Evolutionary conservation across 176 grass and related monocot genomes (phyloP).

Genomic region (Tillandsia leiboldiana): DNA sequence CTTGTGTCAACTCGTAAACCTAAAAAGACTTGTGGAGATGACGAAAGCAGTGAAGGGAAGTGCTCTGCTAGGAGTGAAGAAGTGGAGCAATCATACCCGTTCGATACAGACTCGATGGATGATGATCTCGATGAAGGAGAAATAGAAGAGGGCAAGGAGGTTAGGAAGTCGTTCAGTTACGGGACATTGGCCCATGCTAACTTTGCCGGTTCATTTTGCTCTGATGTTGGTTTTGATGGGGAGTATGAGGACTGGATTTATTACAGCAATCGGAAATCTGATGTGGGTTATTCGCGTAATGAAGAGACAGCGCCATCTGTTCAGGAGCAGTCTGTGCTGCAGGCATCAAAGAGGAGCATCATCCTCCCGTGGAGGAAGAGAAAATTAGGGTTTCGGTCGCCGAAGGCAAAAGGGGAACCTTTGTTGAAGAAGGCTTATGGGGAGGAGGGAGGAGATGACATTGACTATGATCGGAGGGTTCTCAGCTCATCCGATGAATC

Average conservation of each 20-base stretch:
- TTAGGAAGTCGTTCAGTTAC: constrained; percentile 93
- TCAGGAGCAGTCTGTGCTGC: constrained; percentile 26
- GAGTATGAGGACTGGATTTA: constrained; percentile 75
- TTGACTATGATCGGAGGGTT: constrained; percentile 75
- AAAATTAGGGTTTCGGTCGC: constrained; percentile 40
- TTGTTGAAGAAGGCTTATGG: constrained; percentile 76
- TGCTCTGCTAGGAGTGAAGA: constrained; percentile 62
- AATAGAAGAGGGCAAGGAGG: constrained; percentile 10
- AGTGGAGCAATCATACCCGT: constrained; percentile 38
- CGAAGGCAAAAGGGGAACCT: constrained; percentile 78
- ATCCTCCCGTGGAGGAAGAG: constrained; percentile 86
- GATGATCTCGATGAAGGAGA: constrained; percentile 39
- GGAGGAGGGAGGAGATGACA: constrained; percentile 97
- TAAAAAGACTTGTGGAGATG: constrained; percentile 53
- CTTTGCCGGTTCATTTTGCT: constrained; percentile 40
- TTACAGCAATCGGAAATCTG: constrained; percentile 71
- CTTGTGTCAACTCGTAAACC: constrained; percentile 53
- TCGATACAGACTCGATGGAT: constrained; percentile 71
- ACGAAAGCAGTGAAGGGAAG: constrained; percentile 60
- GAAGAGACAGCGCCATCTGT: constrained; percentile 34
- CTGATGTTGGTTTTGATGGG: constrained; percentile 51
- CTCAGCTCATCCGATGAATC: constrained; percentile 70
- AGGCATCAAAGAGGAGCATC: constrained; percentile 40
- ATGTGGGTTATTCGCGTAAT: constrained; percentile 40
- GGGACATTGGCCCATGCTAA: constrained; percentile 71